Percentiles rank a stretch among this genome's conserved stretches.
phyloP scores from a whole-genome alignment of 1,284 basidiomycete genomes.

The Flammula alnicola region DNA sequence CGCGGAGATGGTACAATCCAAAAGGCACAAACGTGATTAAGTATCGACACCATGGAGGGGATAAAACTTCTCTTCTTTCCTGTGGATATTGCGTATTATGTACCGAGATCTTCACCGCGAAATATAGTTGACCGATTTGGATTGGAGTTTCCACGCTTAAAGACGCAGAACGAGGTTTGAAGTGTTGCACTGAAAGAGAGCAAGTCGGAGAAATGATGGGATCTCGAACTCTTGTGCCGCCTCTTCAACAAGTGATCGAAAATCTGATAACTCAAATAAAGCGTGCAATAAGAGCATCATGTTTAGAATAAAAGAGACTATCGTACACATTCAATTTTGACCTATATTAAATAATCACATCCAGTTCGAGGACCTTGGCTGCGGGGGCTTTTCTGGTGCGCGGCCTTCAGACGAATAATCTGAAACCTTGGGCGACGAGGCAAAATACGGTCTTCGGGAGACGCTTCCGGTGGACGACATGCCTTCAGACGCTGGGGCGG shows the following conservation, averaged over 20 bases:
- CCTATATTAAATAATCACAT: background rate
- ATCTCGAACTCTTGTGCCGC: too few relatives aligned
- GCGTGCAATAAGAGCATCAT: background rate
- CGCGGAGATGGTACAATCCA: conserved; percentile 30
- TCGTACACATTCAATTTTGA: background rate
- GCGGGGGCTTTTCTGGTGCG: background rate
- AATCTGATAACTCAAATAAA: background rate
- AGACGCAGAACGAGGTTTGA: too few relatives aligned
- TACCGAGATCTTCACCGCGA: too few relatives aligned
- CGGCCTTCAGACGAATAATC: conserved; percentile 13
- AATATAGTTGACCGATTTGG: too few relatives aligned
- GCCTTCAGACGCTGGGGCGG: conserved; percentile 7
- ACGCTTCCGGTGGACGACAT: background rate
- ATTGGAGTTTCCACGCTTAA: too few relatives aligned
- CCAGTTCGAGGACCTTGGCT: background rate
- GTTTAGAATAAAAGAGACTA: background rate
- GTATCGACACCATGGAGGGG: too few relatives aligned
- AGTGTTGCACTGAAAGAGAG: too few relatives aligned
- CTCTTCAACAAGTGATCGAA: too few relatives aligned
- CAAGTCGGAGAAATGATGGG: too few relatives aligned
- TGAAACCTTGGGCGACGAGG: conserved; percentile 8
- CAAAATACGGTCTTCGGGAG: background rate
- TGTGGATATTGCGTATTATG: too few relatives aligned
- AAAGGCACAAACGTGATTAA: too few relatives aligned
- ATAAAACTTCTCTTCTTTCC: too few relatives aligned